Base-by-base conservation (phyloP, 2,329 filamentous ascomycete species). In the Penicillium sp. region DNA sequence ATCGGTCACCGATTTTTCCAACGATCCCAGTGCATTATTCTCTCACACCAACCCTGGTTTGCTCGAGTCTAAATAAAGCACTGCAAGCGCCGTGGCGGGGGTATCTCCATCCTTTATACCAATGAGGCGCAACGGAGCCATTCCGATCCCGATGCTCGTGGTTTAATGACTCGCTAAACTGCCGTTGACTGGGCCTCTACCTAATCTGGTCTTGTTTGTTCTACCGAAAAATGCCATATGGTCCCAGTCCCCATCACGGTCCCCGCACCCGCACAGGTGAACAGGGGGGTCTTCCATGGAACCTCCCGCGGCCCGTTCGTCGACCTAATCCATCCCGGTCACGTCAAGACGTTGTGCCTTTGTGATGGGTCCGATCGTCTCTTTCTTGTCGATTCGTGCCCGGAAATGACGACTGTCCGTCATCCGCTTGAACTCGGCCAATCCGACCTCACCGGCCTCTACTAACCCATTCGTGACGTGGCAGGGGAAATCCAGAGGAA, bases 211-310 rank as follows among this genome's bases (percentile, higher is more conserved):
- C 17, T 28, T 38, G 51, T 4, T 40, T 7, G 2, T 54, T 37
- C 51, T 54, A 42, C 51, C 51, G 51, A 54, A 19, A n/a, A 30
- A 38, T 54, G 37, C 37, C 38, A 55, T 28, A 22, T 55, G 53
- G 53, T 33, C 38, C 15, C 53, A 33, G 30, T 33, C 13, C 13
- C 35, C 35, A 55, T 55, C 33, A 6, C 30, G 37, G 35, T 49
- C 30, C 49, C 49, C 49, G 49, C 49, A 51, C 30, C 49, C 49
- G 49, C 49, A 35, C 30, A n/a, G 49, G n/a, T 9, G 28, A 51
- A 30, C 28, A 51, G 28, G 28, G 28, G 37, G 38, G 33, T 26
- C 22, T 85, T 8, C 85, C 86, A 13, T 58, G 50, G 56, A 60
- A 54, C 54, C 55, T 56, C 50, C 58, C 37, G 58, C 60, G 63